phyloP scores from a whole-genome alignment of 352 stramenopile species.

The Phytopythium sindhum region DNA sequence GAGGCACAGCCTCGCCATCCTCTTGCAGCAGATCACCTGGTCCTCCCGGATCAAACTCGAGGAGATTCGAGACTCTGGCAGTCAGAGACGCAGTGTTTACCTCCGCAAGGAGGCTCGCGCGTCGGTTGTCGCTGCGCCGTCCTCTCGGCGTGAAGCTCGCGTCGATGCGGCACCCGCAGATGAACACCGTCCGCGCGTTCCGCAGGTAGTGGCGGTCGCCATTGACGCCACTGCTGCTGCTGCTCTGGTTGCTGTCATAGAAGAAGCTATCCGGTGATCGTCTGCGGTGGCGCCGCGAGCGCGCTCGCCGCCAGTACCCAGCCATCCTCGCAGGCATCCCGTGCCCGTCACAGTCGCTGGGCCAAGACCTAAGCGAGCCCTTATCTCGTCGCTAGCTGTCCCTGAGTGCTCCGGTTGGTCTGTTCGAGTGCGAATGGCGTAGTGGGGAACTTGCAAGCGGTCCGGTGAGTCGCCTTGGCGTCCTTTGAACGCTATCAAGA shows the following conservation, averaged over 20 bases:
- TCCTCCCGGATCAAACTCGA: slow-evolving; percentile 6
- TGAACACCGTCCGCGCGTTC: not conserved
- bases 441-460: not conserved
- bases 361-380: not conserved
- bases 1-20: not conserved
- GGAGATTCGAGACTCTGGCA: not conserved
- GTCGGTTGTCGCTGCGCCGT: not conserved
- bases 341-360: not conserved
- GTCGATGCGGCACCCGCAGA: slow-evolving; percentile 9
- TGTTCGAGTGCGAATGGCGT: not conserved
- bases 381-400: not conserved
- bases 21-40: not conserved
- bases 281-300: not conserved
- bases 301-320: slow-evolving; percentile 1
- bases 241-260: not conserved
- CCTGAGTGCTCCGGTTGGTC: not conserved
- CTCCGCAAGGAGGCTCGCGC: not conserved
- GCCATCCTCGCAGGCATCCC: not conserved
- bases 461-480: not conserved
- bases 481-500: not conserved
- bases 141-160: slow-evolving; percentile 7
- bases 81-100: not conserved
- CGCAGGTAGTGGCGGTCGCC: not conserved
- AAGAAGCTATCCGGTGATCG: not conserved
- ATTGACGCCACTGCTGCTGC: not conserved